Conservation (phyloP, 495 filamentous ascomycete species). For the Penicillium parvum region DNA sequence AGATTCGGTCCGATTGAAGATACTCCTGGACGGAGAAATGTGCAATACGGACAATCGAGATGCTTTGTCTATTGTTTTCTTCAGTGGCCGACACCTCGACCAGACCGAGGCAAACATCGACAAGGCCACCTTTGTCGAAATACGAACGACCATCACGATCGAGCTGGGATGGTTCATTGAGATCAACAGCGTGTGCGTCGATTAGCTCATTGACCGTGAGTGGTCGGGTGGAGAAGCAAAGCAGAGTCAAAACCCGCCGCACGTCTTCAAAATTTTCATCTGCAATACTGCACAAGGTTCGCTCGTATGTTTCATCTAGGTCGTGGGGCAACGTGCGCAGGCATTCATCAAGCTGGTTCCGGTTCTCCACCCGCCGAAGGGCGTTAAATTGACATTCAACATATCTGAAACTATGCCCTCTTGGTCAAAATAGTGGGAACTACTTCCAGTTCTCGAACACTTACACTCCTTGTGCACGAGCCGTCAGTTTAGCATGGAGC, state of each 20-base stretch:
- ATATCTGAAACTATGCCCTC: constrained; percentile 33
- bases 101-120: constrained; percentile 30
- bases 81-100: constrained; percentile 15
- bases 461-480: constrained; percentile 33
- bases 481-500: constrained; percentile 20
- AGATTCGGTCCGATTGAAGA: constrained; percentile 30
- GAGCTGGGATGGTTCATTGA: constrained; percentile 12
- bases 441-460: too few relatives aligned
- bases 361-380: too few relatives aligned
- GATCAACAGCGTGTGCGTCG: constrained; percentile 24
- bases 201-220: constrained; percentile 29
- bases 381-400: too few relatives aligned
- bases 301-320: constrained; percentile 34
- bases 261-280: constrained; percentile 19
- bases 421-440: too few relatives aligned
- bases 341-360: too few relatives aligned
- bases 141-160: constrained; percentile 21
- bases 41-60: constrained; percentile 12
- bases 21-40: too few relatives aligned
- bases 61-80: background rate
- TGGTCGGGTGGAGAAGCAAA: constrained; percentile 27
- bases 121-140: constrained; percentile 18
- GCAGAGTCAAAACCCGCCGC: constrained; percentile 25
- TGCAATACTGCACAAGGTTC: constrained; percentile 27
- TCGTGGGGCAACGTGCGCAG: too few relatives aligned